phyloP scores from a whole-genome alignment of 345 rosid species.

The Pugionium cornutum region DNA sequence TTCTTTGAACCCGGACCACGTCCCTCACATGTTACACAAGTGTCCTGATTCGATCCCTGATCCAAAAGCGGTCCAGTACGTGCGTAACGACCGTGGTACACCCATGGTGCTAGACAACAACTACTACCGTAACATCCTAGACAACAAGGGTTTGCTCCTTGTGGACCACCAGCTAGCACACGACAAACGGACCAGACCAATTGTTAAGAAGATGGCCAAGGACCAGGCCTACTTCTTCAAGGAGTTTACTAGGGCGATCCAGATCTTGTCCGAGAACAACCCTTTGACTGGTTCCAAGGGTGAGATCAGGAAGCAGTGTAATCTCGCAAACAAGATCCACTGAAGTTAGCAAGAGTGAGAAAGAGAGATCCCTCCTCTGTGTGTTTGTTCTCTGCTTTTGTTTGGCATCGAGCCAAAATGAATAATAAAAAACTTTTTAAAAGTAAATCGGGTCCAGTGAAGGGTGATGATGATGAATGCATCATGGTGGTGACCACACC shows the following conservation, averaged over 20 bases:
- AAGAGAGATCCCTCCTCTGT: slow-evolving; percentile 15
- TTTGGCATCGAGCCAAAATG: slow-evolving; percentile 29
- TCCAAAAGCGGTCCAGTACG: slow-evolving; percentile 92
- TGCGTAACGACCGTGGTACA: slow-evolving; percentile 92
- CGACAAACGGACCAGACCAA: slow-evolving; percentile 83
- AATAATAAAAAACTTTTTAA: slow-evolving; percentile 23
- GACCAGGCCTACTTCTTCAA: slow-evolving; percentile 88
- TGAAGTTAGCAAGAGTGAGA: slow-evolving; percentile 31
- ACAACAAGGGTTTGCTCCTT: slow-evolving; percentile 81
- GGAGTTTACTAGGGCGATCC: slow-evolving; percentile 85
- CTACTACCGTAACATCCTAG: slow-evolving; percentile 90
- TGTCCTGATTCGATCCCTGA: slow-evolving; percentile 94
- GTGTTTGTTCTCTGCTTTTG: slow-evolving; percentile 28
- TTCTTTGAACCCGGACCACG: slow-evolving; percentile 74
- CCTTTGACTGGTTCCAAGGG: slow-evolving; percentile 88
- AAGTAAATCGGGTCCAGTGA: slow-evolving; percentile 16
- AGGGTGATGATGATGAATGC: slow-evolving; percentile 31
- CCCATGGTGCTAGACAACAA: slow-evolving; percentile 95
- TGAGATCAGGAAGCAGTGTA: slow-evolving; percentile 93
- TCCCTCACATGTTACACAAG: slow-evolving; percentile 86
- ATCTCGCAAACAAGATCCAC: slow-evolving; percentile 78
- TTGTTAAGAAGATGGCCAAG: slow-evolving; percentile 94
- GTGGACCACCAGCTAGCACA: slow-evolving; percentile 92
- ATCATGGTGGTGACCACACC: slow-evolving; percentile 37
- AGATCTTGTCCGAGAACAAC: slow-evolving; percentile 85